Evolutionary conservation across 192 early-diverging fungal species (phyloP).

Genomic region (Backusella luteola): DNA sequence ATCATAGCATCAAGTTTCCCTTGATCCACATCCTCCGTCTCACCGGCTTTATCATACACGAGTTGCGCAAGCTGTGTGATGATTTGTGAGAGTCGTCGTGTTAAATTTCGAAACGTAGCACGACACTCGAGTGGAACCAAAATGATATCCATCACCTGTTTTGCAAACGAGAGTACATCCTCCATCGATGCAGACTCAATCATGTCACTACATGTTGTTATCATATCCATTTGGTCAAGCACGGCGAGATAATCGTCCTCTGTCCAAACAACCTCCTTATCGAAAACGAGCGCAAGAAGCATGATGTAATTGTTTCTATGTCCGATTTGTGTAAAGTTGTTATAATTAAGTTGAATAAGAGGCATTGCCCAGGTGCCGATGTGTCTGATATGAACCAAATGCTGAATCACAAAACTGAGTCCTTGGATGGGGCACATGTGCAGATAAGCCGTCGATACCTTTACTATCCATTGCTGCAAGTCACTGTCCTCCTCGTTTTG

Average conservation of each 20-base stretch:
- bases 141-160: background rate
- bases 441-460: background rate
- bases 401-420: background rate
- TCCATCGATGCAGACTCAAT: slow-evolving; percentile 13
- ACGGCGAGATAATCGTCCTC: slow-evolving; percentile 44
- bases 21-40: slow-evolving; percentile 5
- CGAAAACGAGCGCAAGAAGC: background rate
- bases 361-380: slow-evolving; percentile 1
- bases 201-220: slow-evolving; percentile 30
- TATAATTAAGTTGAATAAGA: background rate
- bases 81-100: slow-evolving; percentile 37
- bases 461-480: background rate
- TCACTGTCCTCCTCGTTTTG: background rate
- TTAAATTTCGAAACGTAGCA: slow-evolving; percentile 20
- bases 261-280: background rate
- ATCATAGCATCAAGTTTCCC: slow-evolving; percentile 7
- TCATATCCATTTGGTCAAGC: slow-evolving; percentile 43
- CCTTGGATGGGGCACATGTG: background rate
- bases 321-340: background rate
- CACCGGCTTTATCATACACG: slow-evolving; percentile 7
- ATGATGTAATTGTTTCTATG: background rate
- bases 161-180: background rate
- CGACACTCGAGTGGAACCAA: background rate
- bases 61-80: slow-evolving; percentile 36
- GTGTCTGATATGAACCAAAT: background rate